Conservation (phyloP, 2,329 filamentous ascomycete species). For the Neonectria hederae region DNA sequence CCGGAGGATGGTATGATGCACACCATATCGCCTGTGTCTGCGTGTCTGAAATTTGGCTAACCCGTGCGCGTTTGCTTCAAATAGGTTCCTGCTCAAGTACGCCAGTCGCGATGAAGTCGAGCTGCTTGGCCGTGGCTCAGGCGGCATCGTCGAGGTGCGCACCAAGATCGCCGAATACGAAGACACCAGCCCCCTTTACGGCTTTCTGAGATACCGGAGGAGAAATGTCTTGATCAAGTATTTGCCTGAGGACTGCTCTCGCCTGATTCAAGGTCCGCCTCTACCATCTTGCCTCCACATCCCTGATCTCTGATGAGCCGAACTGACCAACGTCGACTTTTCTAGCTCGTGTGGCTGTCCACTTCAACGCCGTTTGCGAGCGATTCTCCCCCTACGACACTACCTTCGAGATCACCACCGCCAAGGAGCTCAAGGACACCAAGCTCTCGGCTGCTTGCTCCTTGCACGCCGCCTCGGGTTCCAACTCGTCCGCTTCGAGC, state of each 20-base stretch:
- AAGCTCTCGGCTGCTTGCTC: constrained; percentile 89
- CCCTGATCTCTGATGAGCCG: constrained; percentile 3
- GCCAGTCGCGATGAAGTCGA: constrained; percentile 87
- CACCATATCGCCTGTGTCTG: neutral
- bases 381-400: constrained; percentile 88
- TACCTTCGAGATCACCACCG: constrained; percentile 76
- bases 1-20: constrained; percentile 88
- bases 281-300: neutral
- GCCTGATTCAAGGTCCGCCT: constrained; percentile 85
- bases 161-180: constrained; percentile 80
- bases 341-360: constrained; percentile 81
- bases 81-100: constrained; percentile 95
- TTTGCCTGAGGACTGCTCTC: constrained; percentile 88
- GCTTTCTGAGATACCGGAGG: constrained; percentile 88
- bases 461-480: constrained; percentile 86
- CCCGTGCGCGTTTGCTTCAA: constrained; percentile 27
- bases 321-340: constrained; percentile 30
- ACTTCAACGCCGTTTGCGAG: constrained; percentile 74
- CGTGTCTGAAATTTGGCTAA: constrained; percentile 21
- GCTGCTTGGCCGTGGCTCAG: constrained; percentile 78
- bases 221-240: constrained; percentile 94
- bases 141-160: constrained; percentile 86
- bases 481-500: constrained; percentile 84
- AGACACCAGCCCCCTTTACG: constrained; percentile 89
- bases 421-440: constrained; percentile 86